Base-by-base conservation (phyloP, 371 early-diverging fungal genomes). In the Sporodiniella umbellata region DNA sequence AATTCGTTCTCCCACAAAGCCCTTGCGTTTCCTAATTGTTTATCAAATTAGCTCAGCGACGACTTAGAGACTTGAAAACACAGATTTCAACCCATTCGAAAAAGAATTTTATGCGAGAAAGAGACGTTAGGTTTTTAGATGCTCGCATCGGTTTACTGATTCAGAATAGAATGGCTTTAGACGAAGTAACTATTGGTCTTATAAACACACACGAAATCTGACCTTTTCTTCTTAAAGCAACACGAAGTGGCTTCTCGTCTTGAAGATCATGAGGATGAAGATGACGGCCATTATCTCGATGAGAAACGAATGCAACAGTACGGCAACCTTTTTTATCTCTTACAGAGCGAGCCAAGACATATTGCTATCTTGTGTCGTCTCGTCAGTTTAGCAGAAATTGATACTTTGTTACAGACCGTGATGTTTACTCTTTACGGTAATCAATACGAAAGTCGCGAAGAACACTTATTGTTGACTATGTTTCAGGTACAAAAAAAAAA, bases 341-440 rank as follows among this genome's bases (percentile, higher is more conserved):
- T 97, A 42, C 95, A 95, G 63, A 84, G 90, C 14, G 95, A 95
- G 60, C 95, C 97, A 22, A 83, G 90, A n/a, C 90, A 95, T 58
- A 87, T 96, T 48, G 95, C 94, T n/a, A 83, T 79, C 18, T 72
- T 97, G 26, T 83, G 90, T 35, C 84, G 93, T 12, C 62, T 90
- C 1, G 92, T 95, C 89, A 88, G 83, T 28, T 70, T 94, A 22
- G 70, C 88, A 31, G 94, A 96, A 65, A 94, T 96, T 38, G 96
- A 96, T 60, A 89, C 93, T 0, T 73, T 96, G 48, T 66, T 96
- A 38, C 95, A 95, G 63, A 93, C 93, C 0, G 93, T 96, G 59
- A 95, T 95, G 95, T 95, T 95, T 60, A 93, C 96, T 0, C 60
- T 96, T 33, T 96, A 91, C 56, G 95, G 95, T 42, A 94, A 95